Conservation (phyloP, 169 alveolate genomes). For the Plasmodium gonderi region DNA sequence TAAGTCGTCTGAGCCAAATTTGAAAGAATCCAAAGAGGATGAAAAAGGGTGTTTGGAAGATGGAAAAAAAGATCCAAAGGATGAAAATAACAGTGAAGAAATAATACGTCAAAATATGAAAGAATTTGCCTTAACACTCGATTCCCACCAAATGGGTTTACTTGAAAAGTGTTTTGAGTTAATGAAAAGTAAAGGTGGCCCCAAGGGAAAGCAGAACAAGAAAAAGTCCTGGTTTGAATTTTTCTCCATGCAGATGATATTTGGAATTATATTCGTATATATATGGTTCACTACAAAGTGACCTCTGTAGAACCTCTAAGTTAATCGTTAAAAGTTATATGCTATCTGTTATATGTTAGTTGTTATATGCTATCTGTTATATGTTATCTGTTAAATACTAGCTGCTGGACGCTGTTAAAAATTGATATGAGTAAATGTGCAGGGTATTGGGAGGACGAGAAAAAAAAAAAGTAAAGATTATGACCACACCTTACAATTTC, state of each 20-base stretch:
- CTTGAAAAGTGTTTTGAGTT: slow-evolving; percentile 64
- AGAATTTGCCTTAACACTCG: slow-evolving; percentile 58
- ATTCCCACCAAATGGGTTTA: slow-evolving; percentile 67
- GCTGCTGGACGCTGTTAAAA: too few relatives aligned
- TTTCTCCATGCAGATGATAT: slow-evolving; percentile 64
- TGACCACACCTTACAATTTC: too few relatives aligned
- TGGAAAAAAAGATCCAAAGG: slow-evolving; percentile 25
- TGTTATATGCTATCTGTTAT: too few relatives aligned
- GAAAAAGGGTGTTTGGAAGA: slow-evolving; percentile 8
- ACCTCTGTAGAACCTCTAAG: too few relatives aligned
- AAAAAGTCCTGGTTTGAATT: slow-evolving; percentile 74
- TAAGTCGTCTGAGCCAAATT: background rate
- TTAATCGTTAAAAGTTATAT: too few relatives aligned
- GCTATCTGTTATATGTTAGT: too few relatives aligned
- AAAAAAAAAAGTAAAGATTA: too few relatives aligned
- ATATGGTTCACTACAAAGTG: slow-evolving; percentile 67
- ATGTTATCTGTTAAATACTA: too few relatives aligned
- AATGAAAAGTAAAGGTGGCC: slow-evolving; percentile 33
- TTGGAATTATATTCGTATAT: slow-evolving; percentile 67
- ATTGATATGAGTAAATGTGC: too few relatives aligned
- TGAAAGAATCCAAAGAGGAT: background rate
- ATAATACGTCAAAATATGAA: slow-evolving; percentile 22
- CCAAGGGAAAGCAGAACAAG: slow-evolving; percentile 24
- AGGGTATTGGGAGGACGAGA: too few relatives aligned
- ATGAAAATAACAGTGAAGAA: background rate